Conservation (phyloP, 306 rosid genomes). For the Inga oerstediana region DNA sequence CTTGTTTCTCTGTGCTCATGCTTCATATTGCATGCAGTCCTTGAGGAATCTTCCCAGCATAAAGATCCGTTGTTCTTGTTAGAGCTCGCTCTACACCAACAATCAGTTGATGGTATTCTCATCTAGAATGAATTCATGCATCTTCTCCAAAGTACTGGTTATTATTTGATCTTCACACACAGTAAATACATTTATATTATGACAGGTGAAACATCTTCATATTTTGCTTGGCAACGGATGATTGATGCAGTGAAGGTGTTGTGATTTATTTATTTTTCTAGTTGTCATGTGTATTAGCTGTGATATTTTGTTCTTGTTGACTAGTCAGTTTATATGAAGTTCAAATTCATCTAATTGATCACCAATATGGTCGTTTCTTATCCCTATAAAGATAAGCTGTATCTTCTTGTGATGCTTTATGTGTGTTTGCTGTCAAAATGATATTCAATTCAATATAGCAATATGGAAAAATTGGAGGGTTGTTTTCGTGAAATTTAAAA, state of each 20-base stretch:
- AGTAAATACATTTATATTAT: slow-evolving; percentile 32
- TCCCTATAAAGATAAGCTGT: not conserved
- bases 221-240: slow-evolving; percentile 70
- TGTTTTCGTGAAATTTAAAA: not conserved
- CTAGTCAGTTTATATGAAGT: slow-evolving; percentile 6
- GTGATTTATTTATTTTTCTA: slow-evolving; percentile 28
- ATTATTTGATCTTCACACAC: slow-evolving; percentile 9
- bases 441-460: slow-evolving; percentile 11
- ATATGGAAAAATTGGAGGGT: not conserved
- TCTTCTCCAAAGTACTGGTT: slow-evolving; percentile 1
- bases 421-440: not conserved
- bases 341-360: not conserved
- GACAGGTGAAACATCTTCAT: slow-evolving; percentile 58
- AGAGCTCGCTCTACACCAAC: slow-evolving; percentile 56
- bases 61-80: slow-evolving; percentile 72
- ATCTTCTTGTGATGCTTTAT: not conserved
- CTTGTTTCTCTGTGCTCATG: slow-evolving; percentile 27
- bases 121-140: slow-evolving; percentile 12
- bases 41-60: slow-evolving; percentile 64
- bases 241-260: slow-evolving; percentile 71
- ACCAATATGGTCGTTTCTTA: slow-evolving; percentile 22
- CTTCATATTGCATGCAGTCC: slow-evolving; percentile 49
- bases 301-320: slow-evolving; percentile 1
- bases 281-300: slow-evolving; percentile 16
- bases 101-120: slow-evolving; percentile 49